These are phyloP conservation scores for Thermothelomyces thermophilus DNA, from an alignment of 2,329 filamentous ascomycete genomes.

Conservation along the genomic window DNA sequence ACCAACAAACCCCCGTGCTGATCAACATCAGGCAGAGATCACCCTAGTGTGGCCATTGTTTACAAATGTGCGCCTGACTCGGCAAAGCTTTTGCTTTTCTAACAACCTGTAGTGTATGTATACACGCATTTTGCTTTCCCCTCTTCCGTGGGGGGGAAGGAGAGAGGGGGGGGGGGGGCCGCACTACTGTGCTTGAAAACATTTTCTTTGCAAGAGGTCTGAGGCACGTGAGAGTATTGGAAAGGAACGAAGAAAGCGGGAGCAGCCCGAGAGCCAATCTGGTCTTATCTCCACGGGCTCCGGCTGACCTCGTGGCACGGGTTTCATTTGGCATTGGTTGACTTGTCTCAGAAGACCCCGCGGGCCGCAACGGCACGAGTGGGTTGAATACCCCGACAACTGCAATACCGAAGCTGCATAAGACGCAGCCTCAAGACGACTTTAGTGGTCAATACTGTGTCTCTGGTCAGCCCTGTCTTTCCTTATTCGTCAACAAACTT, in stretches of 20 bases:
- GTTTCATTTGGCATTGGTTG: slow-evolving; percentile 15
- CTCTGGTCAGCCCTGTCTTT: slow-evolving; percentile 26
- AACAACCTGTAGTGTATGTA: too few relatives aligned
- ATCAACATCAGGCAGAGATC: background rate
- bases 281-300: background rate
- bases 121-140: too few relatives aligned
- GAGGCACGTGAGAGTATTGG: background rate
- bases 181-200: slow-evolving; percentile 6
- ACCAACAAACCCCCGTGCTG: background rate
- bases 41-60: background rate
- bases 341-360: background rate
- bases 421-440: background rate
- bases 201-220: too few relatives aligned
- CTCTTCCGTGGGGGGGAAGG: slow-evolving; percentile 7
- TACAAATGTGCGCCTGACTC: slow-evolving; percentile 5
- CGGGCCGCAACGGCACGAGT: slow-evolving; percentile 14
- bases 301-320: slow-evolving; percentile 16
- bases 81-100: slow-evolving; percentile 5
- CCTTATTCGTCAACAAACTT: slow-evolving; percentile 20
- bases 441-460: slow-evolving; percentile 26
- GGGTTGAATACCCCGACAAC: slow-evolving; percentile 1
- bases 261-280: slow-evolving; percentile 3
- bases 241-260: background rate
- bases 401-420: slow-evolving; percentile 5
- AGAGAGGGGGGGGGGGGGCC: too few relatives aligned